Percentiles rank a stretch among this genome's conserved stretches.
These are phyloP conservation scores for Coniochaeta prunicola DNA, from an alignment of 2,329 filamentous ascomycete species.

Conservation along the genomic window DNA sequence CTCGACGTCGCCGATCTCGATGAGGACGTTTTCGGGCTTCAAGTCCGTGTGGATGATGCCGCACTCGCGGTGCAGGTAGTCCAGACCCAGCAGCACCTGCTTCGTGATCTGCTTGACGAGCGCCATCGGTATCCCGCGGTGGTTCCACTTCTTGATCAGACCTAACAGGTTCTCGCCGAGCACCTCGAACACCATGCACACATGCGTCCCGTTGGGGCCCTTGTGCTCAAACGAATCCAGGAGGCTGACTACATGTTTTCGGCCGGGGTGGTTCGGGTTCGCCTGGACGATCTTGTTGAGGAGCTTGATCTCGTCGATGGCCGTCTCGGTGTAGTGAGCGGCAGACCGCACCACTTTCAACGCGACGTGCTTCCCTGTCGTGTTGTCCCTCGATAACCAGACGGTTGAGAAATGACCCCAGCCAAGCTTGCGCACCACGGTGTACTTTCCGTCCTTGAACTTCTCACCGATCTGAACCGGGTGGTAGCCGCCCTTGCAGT, in stretches of 20 bases:
- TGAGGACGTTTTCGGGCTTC: slow-evolving; percentile 96
- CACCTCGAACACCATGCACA: slow-evolving; percentile 99
- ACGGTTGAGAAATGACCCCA: slow-evolving; percentile 99
- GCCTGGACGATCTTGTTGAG: slow-evolving; percentile 95
- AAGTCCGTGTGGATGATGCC: slow-evolving; percentile 98
- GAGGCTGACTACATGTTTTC: slow-evolving; percentile 90
- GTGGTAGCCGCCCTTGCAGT: slow-evolving; percentile 98
- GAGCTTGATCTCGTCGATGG: slow-evolving; percentile 97
- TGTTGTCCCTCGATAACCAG: slow-evolving; percentile 77
- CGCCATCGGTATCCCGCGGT: slow-evolving; percentile 91
- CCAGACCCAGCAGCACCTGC: slow-evolving; percentile 88
- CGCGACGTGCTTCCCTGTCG: slow-evolving; percentile 86
- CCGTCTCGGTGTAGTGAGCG: slow-evolving; percentile 97
- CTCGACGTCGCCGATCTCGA: slow-evolving; percentile 98
- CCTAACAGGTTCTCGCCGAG: slow-evolving; percentile 91
- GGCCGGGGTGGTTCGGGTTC: slow-evolving; percentile 88
- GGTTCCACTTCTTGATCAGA: slow-evolving; percentile 97
- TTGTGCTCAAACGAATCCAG: slow-evolving; percentile 97
- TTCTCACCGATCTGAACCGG: slow-evolving; percentile 90
- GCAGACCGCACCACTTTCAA: slow-evolving; percentile 97
- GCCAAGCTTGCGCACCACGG: slow-evolving; percentile 89
- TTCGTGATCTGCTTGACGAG: slow-evolving; percentile 98
- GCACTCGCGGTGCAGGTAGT: slow-evolving; percentile 95
- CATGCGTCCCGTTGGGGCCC: slow-evolving; percentile 90
- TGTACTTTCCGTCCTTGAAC: slow-evolving; percentile 97